Conservation (phyloP, 148 eudicot species). For the Arctostaphylos glauca region DNA sequence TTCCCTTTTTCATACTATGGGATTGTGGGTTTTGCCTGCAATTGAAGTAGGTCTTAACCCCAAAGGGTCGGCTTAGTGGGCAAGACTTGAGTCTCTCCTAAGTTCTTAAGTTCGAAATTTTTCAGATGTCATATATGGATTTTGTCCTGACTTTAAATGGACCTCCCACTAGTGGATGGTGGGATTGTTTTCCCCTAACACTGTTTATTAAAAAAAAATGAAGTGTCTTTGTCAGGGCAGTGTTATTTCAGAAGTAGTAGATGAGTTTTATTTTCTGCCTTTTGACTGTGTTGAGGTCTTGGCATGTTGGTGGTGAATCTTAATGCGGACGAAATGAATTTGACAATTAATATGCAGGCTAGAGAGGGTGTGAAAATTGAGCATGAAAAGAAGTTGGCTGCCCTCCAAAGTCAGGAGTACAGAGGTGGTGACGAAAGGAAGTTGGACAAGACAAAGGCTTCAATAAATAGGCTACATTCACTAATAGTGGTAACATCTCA, state of each 20-base stretch:
- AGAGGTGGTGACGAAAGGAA: slow-evolving; percentile 73
- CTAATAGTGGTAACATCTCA: slow-evolving; percentile 85
- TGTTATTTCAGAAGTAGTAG: not conserved
- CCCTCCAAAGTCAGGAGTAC: slow-evolving; percentile 79
- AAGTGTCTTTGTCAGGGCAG: not conserved
- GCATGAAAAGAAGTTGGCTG: slow-evolving; percentile 79
- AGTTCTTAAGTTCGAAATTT: too few species aligned
- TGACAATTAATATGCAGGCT: slow-evolving; percentile 47
- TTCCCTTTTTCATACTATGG: not conserved
- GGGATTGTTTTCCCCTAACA: too few species aligned
- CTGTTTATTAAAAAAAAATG: too few species aligned
- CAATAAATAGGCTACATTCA: slow-evolving; percentile 77
- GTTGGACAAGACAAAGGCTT: slow-evolving; percentile 89
- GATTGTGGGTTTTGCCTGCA: not conserved
- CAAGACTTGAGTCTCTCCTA: too few species aligned
- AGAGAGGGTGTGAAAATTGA: slow-evolving; percentile 93
- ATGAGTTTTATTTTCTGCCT: not conserved
- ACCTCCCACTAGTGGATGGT: too few species aligned
- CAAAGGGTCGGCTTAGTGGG: too few species aligned
- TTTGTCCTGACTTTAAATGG: too few species aligned
- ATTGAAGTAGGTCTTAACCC: not conserved
- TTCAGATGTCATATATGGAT: too few species aligned
- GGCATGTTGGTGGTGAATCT: slow-evolving; percentile 2
- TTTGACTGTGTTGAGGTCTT: slow-evolving; percentile 6
- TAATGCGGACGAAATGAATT: not conserved